These are phyloP conservation scores for Pseudoscleropodium purum DNA, from an alignment of 225 moss, liverwort and hornwort species.

Conservation along the genomic window DNA sequence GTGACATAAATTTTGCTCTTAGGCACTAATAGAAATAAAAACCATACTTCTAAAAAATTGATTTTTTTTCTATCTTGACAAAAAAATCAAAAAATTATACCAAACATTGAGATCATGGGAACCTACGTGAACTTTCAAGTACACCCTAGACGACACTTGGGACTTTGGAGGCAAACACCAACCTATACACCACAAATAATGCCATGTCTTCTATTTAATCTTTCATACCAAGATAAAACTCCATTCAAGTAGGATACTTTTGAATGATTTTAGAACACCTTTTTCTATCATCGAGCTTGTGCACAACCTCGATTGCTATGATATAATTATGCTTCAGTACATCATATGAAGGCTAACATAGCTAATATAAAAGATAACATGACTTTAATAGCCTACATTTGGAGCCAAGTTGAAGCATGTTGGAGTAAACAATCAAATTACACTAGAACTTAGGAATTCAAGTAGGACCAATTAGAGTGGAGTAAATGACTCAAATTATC, in stretches of 20 bases:
- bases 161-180: background rate
- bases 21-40: accelerated
- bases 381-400: background rate
- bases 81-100: background rate
- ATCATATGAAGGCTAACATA: background rate
- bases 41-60: accelerated
- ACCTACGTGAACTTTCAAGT: accelerated
- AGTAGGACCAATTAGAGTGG: background rate
- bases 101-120: background rate
- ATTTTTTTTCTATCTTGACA: background rate
- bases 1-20: background rate
- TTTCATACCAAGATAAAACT: background rate
- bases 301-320: background rate
- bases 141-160: accelerated
- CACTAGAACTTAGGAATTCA: background rate
- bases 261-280: background rate
- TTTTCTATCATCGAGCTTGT: background rate
- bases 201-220: background rate
- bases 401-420: background rate
- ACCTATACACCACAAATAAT: background rate
- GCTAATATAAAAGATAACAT: background rate
- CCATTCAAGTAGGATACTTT: background rate
- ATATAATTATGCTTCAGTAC: background rate
- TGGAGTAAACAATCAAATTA: background rate
- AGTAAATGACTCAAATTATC: background rate